Percentiles rank a stretch among this genome's conserved stretches.
These are phyloP conservation scores for Mycena olivaceomarginata DNA, from an alignment of 768 basidiomycete genomes.

Conservation along the genomic window DNA sequence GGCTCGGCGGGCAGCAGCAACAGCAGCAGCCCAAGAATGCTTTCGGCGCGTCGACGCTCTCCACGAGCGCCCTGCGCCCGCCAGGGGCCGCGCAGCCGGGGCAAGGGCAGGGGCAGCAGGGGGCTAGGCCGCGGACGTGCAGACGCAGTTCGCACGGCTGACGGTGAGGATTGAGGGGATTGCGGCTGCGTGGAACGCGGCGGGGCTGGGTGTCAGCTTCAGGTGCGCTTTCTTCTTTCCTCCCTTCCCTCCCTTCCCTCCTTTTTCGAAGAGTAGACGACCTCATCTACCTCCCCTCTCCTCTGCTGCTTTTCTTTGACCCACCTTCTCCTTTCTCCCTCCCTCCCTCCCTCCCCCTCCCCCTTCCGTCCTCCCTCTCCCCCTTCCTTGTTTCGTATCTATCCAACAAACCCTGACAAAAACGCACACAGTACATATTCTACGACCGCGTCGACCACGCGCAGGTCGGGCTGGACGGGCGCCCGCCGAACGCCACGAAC, in stretches of 20 bases:
- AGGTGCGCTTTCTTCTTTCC: slow-evolving; percentile 63
- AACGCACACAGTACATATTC: slow-evolving; percentile 77
- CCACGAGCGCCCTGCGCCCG: slow-evolving; percentile 57
- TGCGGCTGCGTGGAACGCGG: slow-evolving; percentile 86
- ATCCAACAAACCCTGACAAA: too few relatives aligned
- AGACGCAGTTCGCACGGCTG: too few relatives aligned
- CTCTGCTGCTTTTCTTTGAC: too few relatives aligned
- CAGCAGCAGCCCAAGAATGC: slow-evolving; percentile 31
- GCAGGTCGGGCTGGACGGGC: slow-evolving; percentile 78
- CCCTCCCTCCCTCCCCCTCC: too few relatives aligned
- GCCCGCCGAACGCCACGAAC: slow-evolving; percentile 83
- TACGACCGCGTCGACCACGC: slow-evolving; percentile 89
- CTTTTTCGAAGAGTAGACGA: too few relatives aligned
- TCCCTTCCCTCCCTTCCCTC: too few relatives aligned
- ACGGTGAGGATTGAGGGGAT: too few relatives aligned
- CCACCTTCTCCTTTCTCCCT: too few relatives aligned
- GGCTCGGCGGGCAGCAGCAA: slow-evolving; percentile 40
- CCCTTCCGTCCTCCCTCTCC: neutral
- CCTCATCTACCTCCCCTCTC: too few relatives aligned
- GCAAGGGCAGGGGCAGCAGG: too few relatives aligned
- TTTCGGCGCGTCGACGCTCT: slow-evolving; percentile 55
- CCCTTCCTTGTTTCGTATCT: too few relatives aligned
- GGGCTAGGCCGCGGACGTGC: slow-evolving; percentile 75
- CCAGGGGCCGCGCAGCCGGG: slow-evolving; percentile 51
- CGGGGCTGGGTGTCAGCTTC: slow-evolving; percentile 85